A percentile compares a stretch with the other conserved stretches of the same genome.
phyloP scores from a whole-genome alignment of 345 rosid genomes.

The Boechera divaricarpa region DNA sequence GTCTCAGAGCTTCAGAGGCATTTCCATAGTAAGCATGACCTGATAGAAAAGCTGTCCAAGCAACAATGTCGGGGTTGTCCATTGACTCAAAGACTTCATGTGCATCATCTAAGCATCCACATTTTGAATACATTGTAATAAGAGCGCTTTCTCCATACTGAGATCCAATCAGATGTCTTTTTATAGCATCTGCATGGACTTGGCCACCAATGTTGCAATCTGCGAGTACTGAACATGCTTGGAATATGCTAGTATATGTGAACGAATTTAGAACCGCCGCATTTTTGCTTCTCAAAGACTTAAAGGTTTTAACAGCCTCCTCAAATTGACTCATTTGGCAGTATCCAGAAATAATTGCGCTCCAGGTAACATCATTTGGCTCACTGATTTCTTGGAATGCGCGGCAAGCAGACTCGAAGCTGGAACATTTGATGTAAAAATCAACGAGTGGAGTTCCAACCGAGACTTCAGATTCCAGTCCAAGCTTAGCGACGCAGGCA shows the following conservation, averaged over 20 bases:
- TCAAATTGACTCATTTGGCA: constrained; percentile 64
- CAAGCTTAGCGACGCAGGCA: constrained; percentile 60
- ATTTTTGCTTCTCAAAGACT: constrained; percentile 54
- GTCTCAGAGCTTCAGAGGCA: constrained; percentile 65
- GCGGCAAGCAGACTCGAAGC: constrained; percentile 58
- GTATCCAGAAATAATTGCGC: constrained; percentile 66
- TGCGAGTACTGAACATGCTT: constrained; percentile 70
- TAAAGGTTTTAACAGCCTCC: constrained; percentile 56
- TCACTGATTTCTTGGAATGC: constrained; percentile 60
- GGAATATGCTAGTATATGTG: constrained; percentile 71
- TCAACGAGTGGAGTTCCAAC: constrained; percentile 82
- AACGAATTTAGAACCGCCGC: constrained; percentile 55
- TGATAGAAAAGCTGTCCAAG: constrained; percentile 77
- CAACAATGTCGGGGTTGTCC: constrained; percentile 65
- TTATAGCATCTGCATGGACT: constrained; percentile 80
- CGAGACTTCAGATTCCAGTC: constrained; percentile 67
- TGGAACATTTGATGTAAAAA: constrained; percentile 65
- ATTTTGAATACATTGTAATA: constrained; percentile 72
- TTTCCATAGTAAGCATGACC: constrained; percentile 76
- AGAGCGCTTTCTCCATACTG: constrained; percentile 72
- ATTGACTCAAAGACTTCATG: constrained; percentile 60
- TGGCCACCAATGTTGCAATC: constrained; percentile 67
- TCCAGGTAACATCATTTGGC: constrained; percentile 81
- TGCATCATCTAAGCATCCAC: constrained; percentile 71
- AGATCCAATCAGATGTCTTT: constrained; percentile 58